Percentiles rank a stretch among this genome's conserved stretches.
These are phyloP conservation scores for Linderina pennispora DNA, from an alignment of 192 early-diverging fungal species.

Conservation along the genomic window DNA sequence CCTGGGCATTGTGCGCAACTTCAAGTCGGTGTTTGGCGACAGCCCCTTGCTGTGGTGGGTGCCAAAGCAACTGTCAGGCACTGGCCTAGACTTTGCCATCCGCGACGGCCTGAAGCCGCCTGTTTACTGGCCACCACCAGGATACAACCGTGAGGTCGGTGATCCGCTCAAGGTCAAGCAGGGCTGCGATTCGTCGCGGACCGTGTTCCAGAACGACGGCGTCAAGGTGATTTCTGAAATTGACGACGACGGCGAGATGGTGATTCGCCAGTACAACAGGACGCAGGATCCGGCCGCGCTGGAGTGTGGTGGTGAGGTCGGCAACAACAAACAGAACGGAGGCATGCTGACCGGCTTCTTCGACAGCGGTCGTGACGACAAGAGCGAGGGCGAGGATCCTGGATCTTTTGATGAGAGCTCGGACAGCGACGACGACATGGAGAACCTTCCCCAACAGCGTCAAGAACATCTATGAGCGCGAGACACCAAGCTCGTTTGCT, in stretches of 20 bases:
- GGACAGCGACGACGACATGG: conserved; percentile 31
- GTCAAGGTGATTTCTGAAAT: conserved; percentile 29
- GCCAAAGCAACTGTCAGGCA: conserved; percentile 54
- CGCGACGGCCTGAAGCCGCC: conserved; percentile 30
- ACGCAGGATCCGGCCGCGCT: conserved; percentile 30
- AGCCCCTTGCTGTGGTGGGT: conserved; percentile 69
- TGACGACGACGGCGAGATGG: conserved; percentile 44
- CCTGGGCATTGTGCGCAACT: conserved; percentile 66
- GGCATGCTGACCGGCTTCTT: conserved; percentile 8
- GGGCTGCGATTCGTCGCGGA: conserved; percentile 5
- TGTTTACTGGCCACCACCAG: conserved; percentile 68
- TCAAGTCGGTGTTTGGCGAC: conserved; percentile 68
- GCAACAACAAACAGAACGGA: not conserved
- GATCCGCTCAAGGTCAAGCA: conserved; percentile 15
- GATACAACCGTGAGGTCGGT: conserved; percentile 47
- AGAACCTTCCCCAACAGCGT: too few species aligned
- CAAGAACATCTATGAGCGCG: not conserved
- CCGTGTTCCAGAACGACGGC: conserved; percentile 3
- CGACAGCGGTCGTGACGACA: conserved; percentile 39
- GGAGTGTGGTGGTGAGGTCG: conserved; percentile 24
- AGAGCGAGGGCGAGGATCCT: conserved; percentile 33
- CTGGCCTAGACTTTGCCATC: conserved; percentile 65
- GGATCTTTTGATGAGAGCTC: conserved; percentile 10
- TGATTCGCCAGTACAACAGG: conserved; percentile 35
- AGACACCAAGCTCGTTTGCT: conserved; percentile 6